Conservation (phyloP, 306 rosid genomes). For the Glycine latifolia region DNA sequence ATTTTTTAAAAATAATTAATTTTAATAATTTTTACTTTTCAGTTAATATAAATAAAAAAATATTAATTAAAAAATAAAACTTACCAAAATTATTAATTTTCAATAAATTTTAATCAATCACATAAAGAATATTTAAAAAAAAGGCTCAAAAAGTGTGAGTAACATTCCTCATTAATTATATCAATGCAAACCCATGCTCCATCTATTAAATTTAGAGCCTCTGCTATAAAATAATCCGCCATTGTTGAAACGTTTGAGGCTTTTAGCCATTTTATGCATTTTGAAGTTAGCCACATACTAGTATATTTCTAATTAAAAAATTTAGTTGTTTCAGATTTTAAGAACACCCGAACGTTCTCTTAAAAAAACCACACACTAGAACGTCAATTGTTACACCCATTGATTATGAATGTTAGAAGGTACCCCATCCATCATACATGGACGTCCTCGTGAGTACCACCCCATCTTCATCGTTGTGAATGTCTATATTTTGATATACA, state of each 20-base stretch:
- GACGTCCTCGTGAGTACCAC: background rate
- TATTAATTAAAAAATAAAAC: too few relatives aligned
- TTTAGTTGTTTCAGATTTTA: background rate
- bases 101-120: too few relatives aligned
- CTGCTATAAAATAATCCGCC: background rate
- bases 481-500: background rate
- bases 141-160: too few relatives aligned
- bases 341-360: background rate
- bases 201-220: background rate
- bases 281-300: background rate
- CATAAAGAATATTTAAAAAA: too few relatives aligned
- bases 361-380: background rate
- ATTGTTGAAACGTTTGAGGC: constrained; percentile 1
- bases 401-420: background rate
- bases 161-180: background rate
- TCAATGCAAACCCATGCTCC: background rate
- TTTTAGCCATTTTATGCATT: constrained; percentile 3
- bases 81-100: too few relatives aligned
- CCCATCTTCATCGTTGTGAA: background rate
- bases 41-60: too few relatives aligned
- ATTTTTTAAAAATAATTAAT: too few relatives aligned
- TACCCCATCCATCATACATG: background rate
- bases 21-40: too few relatives aligned
- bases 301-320: background rate
- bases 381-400: background rate